phyloP scores from a whole-genome alignment of 2,329 filamentous ascomycete genomes.

The Hypoxylon sp. region DNA sequence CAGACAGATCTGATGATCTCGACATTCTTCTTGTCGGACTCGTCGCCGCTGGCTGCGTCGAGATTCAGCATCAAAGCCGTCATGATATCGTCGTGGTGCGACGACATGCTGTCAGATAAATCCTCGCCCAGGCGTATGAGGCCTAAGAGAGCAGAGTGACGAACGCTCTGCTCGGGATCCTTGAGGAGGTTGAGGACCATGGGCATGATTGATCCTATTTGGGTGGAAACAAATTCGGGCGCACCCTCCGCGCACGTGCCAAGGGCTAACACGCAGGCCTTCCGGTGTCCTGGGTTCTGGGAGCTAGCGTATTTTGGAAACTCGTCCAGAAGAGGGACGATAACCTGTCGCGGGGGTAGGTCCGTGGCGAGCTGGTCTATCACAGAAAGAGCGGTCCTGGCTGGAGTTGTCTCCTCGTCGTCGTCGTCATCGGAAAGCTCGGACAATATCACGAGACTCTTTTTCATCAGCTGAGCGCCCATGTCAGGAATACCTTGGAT shows the following conservation, averaged over 20 bases:
- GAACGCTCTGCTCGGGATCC: constrained; percentile 86
- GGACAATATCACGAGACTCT: constrained; percentile 89
- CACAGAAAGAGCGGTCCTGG: constrained; percentile 85
- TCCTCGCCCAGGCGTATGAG: constrained; percentile 94
- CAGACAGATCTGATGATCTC: constrained; percentile 92
- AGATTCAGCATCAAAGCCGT: constrained; percentile 90
- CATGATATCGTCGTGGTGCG: constrained; percentile 88
- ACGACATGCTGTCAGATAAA: constrained; percentile 88
- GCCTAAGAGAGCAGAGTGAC: constrained; percentile 88
- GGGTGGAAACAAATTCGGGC: constrained; percentile 96
- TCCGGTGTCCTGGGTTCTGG: constrained; percentile 82
- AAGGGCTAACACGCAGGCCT: constrained; percentile 91
- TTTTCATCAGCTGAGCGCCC: constrained; percentile 87
- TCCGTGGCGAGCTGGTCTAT: constrained; percentile 91
- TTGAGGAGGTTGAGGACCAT: constrained; percentile 85
- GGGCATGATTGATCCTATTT: constrained; percentile 88
- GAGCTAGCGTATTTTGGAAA: constrained; percentile 86
- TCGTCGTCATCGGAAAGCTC: constrained; percentile 86
- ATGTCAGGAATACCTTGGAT: constrained; percentile 89
- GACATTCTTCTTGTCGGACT: constrained; percentile 80
- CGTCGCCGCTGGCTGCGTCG: constrained; percentile 80
- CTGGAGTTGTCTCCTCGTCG: constrained; percentile 88
- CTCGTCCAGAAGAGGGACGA: constrained; percentile 90
- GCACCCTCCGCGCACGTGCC: constrained; percentile 97
- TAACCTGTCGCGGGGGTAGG: constrained; percentile 92